phyloP scores from a whole-genome alignment of 2,329 filamentous ascomycete species.

The Ascochyta rabiei region DNA sequence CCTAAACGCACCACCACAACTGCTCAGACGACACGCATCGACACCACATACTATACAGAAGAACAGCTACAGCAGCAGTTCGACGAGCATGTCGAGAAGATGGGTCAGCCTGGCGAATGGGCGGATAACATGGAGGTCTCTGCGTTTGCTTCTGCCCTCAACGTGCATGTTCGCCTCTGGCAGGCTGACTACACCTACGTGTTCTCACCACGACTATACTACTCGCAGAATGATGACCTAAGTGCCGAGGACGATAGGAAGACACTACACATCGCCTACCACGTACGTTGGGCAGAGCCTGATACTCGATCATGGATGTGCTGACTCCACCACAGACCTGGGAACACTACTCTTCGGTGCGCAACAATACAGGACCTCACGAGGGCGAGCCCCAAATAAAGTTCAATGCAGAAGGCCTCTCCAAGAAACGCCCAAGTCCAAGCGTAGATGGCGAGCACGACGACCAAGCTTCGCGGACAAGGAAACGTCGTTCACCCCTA shows the following conservation, averaged over 20 bases:
- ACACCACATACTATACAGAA: conserved; percentile 55
- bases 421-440: conserved; percentile 57
- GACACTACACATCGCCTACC: conserved; percentile 65
- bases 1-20: conserved; percentile 63
- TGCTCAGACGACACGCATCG: conserved; percentile 51
- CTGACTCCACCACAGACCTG: conserved; percentile 56
- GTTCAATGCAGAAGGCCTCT: conserved; percentile 32
- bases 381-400: conserved; percentile 60
- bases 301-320: background rate
- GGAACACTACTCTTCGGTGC: conserved; percentile 71
- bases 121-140: conserved; percentile 72
- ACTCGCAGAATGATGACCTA: conserved; percentile 33
- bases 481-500: conserved; percentile 58
- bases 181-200: conserved; percentile 59
- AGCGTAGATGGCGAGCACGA: conserved; percentile 59
- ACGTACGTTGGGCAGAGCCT: conserved; percentile 55
- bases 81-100: conserved; percentile 62
- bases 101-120: conserved; percentile 66
- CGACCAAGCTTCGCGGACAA: conserved; percentile 56
- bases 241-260: conserved; percentile 42
- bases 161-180: conserved; percentile 68
- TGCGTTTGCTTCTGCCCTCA: conserved; percentile 67
- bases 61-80: conserved; percentile 61
- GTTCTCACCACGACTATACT: conserved; percentile 51
- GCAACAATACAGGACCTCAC: conserved; percentile 65